phyloP scores from a whole-genome alignment of 352 stramenopile genomes.

The Phytopythium cucurbitacearum region DNA sequence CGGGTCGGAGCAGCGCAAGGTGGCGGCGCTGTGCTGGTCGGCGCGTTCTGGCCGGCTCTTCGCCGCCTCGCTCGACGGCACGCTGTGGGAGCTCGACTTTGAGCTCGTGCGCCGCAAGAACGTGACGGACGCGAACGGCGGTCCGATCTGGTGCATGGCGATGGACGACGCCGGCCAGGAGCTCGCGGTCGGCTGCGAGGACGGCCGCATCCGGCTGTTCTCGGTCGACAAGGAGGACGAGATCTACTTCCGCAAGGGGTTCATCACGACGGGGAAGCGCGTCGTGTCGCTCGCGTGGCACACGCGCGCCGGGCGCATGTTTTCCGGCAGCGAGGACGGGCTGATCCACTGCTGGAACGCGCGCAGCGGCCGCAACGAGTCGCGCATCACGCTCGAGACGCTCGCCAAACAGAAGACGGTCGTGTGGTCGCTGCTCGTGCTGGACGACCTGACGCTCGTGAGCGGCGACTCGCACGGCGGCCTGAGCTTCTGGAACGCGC shows the following conservation, averaged over 20 bases:
- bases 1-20: constrained; percentile 53
- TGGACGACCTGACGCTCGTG: constrained; percentile 91
- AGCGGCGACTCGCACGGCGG: constrained; percentile 91
- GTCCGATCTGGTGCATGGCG: constrained; percentile 86
- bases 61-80: constrained; percentile 64
- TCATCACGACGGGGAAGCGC: constrained; percentile 68
- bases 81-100: constrained; percentile 83
- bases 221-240: constrained; percentile 59
- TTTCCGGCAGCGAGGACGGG: constrained; percentile 81
- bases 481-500: constrained; percentile 92
- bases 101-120: constrained; percentile 62
- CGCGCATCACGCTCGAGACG: constrained; percentile 79
- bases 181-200: constrained; percentile 86
- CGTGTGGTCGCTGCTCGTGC: constrained; percentile 88
- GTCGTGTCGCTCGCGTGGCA: constrained; percentile 87
- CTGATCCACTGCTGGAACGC: constrained; percentile 89
- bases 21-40: constrained; percentile 72
- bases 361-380: constrained; percentile 68
- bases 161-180: constrained; percentile 50
- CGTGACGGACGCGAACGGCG: constrained; percentile 84
- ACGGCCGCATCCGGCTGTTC: constrained; percentile 89
- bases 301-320: constrained; percentile 62
- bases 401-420: constrained; percentile 73
- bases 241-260: constrained; percentile 81
- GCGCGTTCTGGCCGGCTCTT: constrained; percentile 42